Percentiles rank a stretch among this genome's conserved stretches.
Conservation (phyloP, 768 basidiomycete species). For the Amanita fuliginea region DNA sequence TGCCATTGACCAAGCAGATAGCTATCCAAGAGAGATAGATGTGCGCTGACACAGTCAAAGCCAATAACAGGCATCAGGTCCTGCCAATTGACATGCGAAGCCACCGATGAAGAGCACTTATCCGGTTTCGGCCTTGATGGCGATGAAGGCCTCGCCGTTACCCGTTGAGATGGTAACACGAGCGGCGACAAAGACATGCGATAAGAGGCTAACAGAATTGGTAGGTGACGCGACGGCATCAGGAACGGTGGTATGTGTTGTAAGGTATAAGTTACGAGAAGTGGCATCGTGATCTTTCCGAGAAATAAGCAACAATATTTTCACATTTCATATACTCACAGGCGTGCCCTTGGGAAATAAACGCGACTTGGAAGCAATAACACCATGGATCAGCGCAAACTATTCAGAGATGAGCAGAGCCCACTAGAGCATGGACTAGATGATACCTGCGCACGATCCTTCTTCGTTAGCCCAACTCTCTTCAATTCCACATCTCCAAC, state of each 20-base stretch:
- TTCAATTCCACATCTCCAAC: slow-evolving; percentile 33
- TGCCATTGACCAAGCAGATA: slow-evolving; percentile 53
- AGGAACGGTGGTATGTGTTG: slow-evolving; percentile 34
- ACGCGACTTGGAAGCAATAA: slow-evolving; percentile 22
- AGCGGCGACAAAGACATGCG: slow-evolving; percentile 20
- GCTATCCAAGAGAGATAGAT: slow-evolving; percentile 50
- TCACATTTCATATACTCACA: slow-evolving; percentile 16
- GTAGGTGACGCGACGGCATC: slow-evolving; percentile 24
- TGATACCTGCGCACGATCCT: slow-evolving; percentile 46
- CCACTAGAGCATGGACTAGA: slow-evolving; percentile 4
- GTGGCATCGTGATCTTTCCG: slow-evolving; percentile 38
- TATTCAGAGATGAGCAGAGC: slow-evolving; percentile 10
- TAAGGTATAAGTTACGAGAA: slow-evolving; percentile 41
- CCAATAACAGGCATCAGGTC: slow-evolving; percentile 15
- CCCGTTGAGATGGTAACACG: not conserved
- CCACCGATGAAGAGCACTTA: slow-evolving; percentile 7
- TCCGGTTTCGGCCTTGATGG: too few species aligned
- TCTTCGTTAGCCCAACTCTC: slow-evolving; percentile 40
- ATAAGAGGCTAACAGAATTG: slow-evolving; percentile 22
- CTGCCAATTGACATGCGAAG: slow-evolving; percentile 21
- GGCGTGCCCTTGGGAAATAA: slow-evolving; percentile 22
- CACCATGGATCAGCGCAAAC: slow-evolving; percentile 25
- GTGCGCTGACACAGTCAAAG: slow-evolving; percentile 36
- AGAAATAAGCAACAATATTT: not conserved
- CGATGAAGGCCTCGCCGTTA: slow-evolving; percentile 24